A percentile compares a stretch with the other conserved stretches of the same genome.
Conservation (phyloP, 2,329 filamentous ascomycete species). For the Colletotrichum orbiculare region DNA sequence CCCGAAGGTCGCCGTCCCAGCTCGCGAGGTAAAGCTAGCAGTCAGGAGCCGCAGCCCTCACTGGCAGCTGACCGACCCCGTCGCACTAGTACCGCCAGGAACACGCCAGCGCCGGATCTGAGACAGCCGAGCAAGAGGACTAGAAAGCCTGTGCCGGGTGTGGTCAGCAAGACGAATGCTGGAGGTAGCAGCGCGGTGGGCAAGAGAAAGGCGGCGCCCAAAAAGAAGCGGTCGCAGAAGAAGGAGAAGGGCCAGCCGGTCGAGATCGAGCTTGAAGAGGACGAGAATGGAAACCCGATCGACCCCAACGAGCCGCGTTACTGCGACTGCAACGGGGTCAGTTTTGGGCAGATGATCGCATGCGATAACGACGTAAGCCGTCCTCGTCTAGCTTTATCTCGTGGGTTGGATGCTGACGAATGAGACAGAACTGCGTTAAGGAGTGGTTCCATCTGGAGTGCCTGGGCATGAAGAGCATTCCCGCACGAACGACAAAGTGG, state of each 20-base stretch:
- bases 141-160: conserved; percentile 78
- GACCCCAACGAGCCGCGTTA: conserved; percentile 82
- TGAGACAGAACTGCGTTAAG: conserved; percentile 72
- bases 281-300: conserved; percentile 76
- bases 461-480: conserved; percentile 75
- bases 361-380: conserved; percentile 81
- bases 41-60: conserved; percentile 61
- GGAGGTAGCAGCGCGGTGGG: conserved; percentile 76
- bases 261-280: conserved; percentile 66
- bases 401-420: conserved; percentile 38
- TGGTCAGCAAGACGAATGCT: conserved; percentile 72
- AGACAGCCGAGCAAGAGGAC: conserved; percentile 63
- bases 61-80: conserved; percentile 65
- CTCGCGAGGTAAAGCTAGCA: conserved; percentile 64
- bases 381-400: conserved; percentile 31
- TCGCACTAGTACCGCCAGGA: conserved; percentile 66
- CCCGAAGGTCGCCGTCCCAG: conserved; percentile 59
- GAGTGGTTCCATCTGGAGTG: conserved; percentile 90
- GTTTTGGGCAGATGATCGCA: conserved; percentile 84
- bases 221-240: conserved; percentile 66
- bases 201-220: conserved; percentile 76
- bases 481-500: conserved; percentile 81
- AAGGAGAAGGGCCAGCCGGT: conserved; percentile 57
- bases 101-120: conserved; percentile 65
- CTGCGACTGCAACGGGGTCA: conserved; percentile 82